Conservation (phyloP, 108 stramenopile genomes). For the Cyclostephanos invisitatus region DNA sequence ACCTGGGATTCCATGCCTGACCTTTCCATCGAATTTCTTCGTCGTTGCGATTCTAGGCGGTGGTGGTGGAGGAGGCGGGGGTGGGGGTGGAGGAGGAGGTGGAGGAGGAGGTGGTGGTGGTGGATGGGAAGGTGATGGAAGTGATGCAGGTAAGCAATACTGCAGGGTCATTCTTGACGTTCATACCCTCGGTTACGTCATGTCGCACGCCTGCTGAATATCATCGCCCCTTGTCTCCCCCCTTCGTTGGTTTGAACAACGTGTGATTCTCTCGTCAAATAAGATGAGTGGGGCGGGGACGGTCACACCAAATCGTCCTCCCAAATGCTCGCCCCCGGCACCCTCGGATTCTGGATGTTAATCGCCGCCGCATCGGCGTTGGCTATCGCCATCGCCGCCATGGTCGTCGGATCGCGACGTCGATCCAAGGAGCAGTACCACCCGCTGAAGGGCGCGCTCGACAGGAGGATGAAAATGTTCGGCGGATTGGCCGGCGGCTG, state of each 20-base stretch:
- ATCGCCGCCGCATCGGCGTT: constrained; percentile 35
- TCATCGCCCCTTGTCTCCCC: neutral
- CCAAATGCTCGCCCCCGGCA: constrained; percentile 12
- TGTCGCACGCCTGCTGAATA: neutral
- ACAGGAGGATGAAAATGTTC: constrained; percentile 45
- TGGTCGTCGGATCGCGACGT: constrained; percentile 39
- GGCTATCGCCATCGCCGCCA: constrained; percentile 35
- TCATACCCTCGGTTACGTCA: neutral
- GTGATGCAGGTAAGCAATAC: neutral
- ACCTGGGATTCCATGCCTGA: neutral
- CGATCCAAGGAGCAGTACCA: constrained; percentile 32
- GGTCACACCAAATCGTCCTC: constrained; percentile 3
- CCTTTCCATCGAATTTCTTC: neutral
- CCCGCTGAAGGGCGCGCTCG: constrained; percentile 37
- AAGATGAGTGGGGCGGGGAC: constrained; percentile 1
- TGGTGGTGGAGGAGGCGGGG: constrained; percentile 22
- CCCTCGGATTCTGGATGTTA: constrained; percentile 30
- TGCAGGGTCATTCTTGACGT: neutral
- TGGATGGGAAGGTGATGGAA: constrained; percentile 16
- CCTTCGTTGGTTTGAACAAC: neutral
- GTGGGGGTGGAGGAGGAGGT: constrained; percentile 11
- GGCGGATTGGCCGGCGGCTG: constrained; percentile 38
- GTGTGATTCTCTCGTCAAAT: neutral
- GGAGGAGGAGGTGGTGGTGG: constrained; percentile 12
- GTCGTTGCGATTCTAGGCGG: neutral